Base-by-base conservation (phyloP, 352 stramenopile genomes). In the Pythium brassicae region DNA sequence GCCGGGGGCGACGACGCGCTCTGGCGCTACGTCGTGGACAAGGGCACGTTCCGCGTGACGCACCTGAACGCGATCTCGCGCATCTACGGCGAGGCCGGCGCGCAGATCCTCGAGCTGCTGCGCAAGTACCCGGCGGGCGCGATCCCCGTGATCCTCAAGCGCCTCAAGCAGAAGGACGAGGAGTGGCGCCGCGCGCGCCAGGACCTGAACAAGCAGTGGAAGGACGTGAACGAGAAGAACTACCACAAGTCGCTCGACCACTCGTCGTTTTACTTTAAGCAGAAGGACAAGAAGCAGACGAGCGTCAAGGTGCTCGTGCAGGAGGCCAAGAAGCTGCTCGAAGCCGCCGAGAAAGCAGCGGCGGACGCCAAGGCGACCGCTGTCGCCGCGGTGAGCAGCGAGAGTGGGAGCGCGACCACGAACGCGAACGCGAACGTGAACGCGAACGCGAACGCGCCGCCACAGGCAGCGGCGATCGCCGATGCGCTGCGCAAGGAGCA, bases 231-330 rank as follows among this genome's bases (percentile, higher is more conserved):
- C 54, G 94, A 99, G 63, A 87, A 94, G 55, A 99, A 99, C 63
- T 99, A 99, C 66, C 96, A 99, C 76, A 99, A 98, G 70, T 98
- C 86, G 46, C 78, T 99, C 20, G 98, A 99, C 69, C 97, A 99
- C 71, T 97, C 97, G 25, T 98, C 94, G 32, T 98, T 99, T 57
- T 99, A 98, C 68, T 99, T 99, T 74, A 97, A 98, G 68, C 93
- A 98, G 49, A 96, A 92, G 55, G 97, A 99, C 71, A 99, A 99
- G 79, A 97, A 98, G 63, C 87, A 93, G 19, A 97, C 93, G 34
- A 97, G 87, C 49, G 94, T 96, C 60, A 98, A 98, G 67, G 92
- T 88, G 49, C 74, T 99, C 37, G 63, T 98, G 26, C 77, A 87
- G 44, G 78, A 94, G 45, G 86, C 83, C 2, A 94, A 93, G 67